Base-by-base conservation (phyloP, 1,139 yeast species). In the Yamadazyma conglobata region DNA sequence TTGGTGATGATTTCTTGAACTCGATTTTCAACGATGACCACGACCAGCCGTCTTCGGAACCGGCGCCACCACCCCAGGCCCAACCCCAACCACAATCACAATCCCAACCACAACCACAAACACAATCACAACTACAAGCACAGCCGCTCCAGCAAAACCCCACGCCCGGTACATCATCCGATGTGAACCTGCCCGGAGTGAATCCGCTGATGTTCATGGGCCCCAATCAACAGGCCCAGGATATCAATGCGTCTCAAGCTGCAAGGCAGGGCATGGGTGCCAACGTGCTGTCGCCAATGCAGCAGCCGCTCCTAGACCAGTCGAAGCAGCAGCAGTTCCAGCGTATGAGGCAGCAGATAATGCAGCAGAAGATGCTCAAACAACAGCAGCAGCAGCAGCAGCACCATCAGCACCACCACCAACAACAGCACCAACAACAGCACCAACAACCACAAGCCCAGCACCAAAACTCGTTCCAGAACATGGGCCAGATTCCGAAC, bases 281-380 rank as follows among this genome's bases (percentile, higher is more conserved):
- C 37, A 52, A 46, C 20, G 42, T 38, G 17, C 47, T 34, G 18
- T 42, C 22, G 26, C 46, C 26, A 13, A 41, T 25, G 12, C 39
- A 30, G 21, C 39, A 31, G 22, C 44, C 32, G 17, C 26, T 10
- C 15, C 43, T 34, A 23, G 47, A 39, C 24, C 41, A 33, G 21
- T 27, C 29, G 10, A 32, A 40, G 22, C 48, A 54, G 25, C 64
- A 58, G 19, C 61, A 57, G 33, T 46, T 61, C 16, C 34, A 50
- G 35, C 48, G 58, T 27, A 61, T 61, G 67, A 52, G 67, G 32
- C 67, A 60, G 37, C 68, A 61, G 43, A 56, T 60, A n/a, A 54
- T 58, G 58, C 68, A 61, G 28, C 66, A 60, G 42, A 64, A 59
- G 33, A 56, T 56, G 60, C 56, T 56, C 25, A 57, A 44, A 32